Evolutionary conservation across 805 yeast species (phyloP).

Genomic region (Myxozyma mucilagina): DNA sequence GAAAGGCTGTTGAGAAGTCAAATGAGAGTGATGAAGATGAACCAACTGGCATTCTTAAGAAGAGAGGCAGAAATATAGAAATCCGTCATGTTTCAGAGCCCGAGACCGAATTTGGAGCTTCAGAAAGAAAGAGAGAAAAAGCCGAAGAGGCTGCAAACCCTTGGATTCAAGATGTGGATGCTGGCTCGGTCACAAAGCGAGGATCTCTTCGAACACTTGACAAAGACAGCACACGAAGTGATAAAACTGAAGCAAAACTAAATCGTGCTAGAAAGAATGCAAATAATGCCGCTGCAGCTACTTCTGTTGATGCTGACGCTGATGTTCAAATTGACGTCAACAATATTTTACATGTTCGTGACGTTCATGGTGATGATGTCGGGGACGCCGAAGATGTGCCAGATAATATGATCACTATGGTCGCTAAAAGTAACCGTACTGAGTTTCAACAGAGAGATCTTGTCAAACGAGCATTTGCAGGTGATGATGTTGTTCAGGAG

Average conservation of each 20-base stretch:
- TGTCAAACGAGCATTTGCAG: slow-evolving; percentile 92
- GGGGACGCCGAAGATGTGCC: slow-evolving; percentile 45
- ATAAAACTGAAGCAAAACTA: slow-evolving; percentile 42
- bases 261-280: slow-evolving; percentile 41
- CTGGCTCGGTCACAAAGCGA: slow-evolving; percentile 51
- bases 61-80: slow-evolving; percentile 2
- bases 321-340: slow-evolving; percentile 38
- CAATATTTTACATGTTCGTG: slow-evolving; percentile 56
- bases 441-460: slow-evolving; percentile 70
- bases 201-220: slow-evolving; percentile 52
- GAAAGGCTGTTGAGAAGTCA: slow-evolving; percentile 20
- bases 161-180: slow-evolving; percentile 39
- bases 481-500: slow-evolving; percentile 86
- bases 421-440: slow-evolving; percentile 35
- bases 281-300: slow-evolving; percentile 20
- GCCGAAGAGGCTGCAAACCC: slow-evolving; percentile 38
- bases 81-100: background rate
- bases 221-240: slow-evolving; percentile 51
- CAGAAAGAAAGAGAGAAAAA: background rate
- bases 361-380: slow-evolving; percentile 47
- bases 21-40: slow-evolving; percentile 24
- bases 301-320: slow-evolving; percentile 31
- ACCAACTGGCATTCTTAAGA: background rate
- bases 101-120: background rate
- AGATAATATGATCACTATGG: slow-evolving; percentile 23